Conservation (phyloP, 2,329 filamentous ascomycete species). For the Rhynchosporium agropyri region DNA sequence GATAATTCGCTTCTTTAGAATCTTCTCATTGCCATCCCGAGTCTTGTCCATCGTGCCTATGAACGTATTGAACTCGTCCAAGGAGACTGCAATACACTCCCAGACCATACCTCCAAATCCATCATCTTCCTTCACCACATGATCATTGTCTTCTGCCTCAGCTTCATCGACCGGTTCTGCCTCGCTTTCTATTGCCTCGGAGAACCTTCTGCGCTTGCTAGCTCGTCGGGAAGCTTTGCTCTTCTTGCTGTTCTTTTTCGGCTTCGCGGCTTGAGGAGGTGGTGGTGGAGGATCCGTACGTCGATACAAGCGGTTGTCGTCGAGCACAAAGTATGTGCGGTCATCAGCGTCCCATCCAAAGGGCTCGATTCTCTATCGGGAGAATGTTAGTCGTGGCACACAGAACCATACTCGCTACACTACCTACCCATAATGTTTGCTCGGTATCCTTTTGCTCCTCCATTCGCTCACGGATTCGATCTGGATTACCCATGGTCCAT, state of each 20-base stretch:
- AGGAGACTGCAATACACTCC: conserved; percentile 86
- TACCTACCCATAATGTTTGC: conserved; percentile 76
- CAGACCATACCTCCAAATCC: conserved; percentile 78
- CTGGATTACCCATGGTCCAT: conserved; percentile 86
- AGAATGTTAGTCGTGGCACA: conserved; percentile 23
- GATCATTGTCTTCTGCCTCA: conserved; percentile 45
- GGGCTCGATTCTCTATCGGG: conserved; percentile 69
- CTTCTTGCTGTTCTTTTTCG: conserved; percentile 67
- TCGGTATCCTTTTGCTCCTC: conserved; percentile 79
- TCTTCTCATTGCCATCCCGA: conserved; percentile 82
- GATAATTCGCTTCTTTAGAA: conserved; percentile 70
- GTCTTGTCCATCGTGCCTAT: conserved; percentile 72
- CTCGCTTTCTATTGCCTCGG: conserved; percentile 47
- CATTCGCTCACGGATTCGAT: conserved; percentile 85
- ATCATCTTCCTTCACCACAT: conserved; percentile 54
- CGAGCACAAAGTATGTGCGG: conserved; percentile 84
- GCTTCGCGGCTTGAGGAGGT: conserved; percentile 57
- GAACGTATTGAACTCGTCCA: conserved; percentile 75
- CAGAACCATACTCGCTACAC: neutral
- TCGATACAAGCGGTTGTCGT: conserved; percentile 92
- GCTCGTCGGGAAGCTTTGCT: conserved; percentile 64
- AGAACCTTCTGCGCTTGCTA: conserved; percentile 71
- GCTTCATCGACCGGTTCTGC: conserved; percentile 46
- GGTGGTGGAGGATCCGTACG: conserved; percentile 73
- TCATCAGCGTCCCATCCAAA: conserved; percentile 89